A percentile compares a stretch with the other conserved stretches of the same genome.
Conservation (phyloP, 2,329 filamentous ascomycete genomes). For the Trichophyton verrucosum region DNA sequence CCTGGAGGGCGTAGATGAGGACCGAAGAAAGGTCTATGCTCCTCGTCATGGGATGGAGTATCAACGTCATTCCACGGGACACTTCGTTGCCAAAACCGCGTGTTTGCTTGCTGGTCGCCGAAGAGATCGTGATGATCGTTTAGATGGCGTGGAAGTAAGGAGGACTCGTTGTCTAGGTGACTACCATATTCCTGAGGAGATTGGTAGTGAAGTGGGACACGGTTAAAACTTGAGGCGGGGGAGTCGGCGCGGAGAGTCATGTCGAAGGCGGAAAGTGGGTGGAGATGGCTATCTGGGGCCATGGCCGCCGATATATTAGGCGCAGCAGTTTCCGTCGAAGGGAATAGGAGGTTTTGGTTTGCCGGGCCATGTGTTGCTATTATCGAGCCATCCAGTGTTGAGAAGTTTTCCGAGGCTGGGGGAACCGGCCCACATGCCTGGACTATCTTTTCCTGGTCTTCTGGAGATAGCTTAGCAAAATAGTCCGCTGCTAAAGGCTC, state of each 20-base stretch:
- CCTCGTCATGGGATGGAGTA: constrained; percentile 33
- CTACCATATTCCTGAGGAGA: constrained; percentile 31
- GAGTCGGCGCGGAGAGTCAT: constrained; percentile 34
- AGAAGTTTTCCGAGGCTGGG: constrained; percentile 18
- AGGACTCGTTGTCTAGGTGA: constrained; percentile 22
- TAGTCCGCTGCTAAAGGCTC: constrained; percentile 32
- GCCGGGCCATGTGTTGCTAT: constrained; percentile 18
- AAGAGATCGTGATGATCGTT: constrained; percentile 35
- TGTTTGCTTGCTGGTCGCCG: constrained; percentile 33
- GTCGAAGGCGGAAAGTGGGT: constrained; percentile 31
- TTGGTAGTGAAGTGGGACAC: constrained; percentile 31
- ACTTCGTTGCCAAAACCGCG: constrained; percentile 32
- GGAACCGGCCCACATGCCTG: constrained; percentile 33
- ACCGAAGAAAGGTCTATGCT: constrained; percentile 33
- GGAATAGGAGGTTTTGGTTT: constrained; percentile 19
- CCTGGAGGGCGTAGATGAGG: constrained; percentile 30
- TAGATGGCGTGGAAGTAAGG: constrained; percentile 17
- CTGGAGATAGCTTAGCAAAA: constrained; percentile 28
- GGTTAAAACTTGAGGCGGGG: constrained; percentile 32
- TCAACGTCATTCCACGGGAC: constrained; percentile 31
- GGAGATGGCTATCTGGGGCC: constrained; percentile 8
- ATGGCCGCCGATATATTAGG: constrained; percentile 12
- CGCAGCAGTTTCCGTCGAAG: constrained; percentile 17
- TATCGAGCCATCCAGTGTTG: constrained; percentile 12
- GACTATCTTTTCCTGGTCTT: constrained; percentile 32